These are phyloP conservation scores for Hypoxylon subgilvum DNA, from an alignment of 495 filamentous ascomycete species.

Conservation along the genomic window DNA sequence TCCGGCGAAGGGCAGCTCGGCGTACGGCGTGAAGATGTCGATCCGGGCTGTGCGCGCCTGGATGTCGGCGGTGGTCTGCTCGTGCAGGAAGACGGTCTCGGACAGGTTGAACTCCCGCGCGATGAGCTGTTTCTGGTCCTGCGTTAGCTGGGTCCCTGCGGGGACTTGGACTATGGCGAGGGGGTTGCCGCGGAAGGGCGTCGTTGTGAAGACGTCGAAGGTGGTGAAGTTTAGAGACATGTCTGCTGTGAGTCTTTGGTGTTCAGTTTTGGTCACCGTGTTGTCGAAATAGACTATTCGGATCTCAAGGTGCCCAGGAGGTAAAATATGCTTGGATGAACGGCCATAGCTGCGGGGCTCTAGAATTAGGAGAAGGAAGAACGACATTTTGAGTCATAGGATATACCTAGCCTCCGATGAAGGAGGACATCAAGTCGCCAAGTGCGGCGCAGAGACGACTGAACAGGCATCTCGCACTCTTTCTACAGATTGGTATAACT, in stretches of 20 bases:
- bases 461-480: too few species aligned
- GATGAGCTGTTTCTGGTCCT: slow-evolving; percentile 65
- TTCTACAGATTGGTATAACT: too few species aligned
- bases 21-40: slow-evolving; percentile 69
- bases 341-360: too few species aligned
- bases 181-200: slow-evolving; percentile 66
- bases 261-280: background rate
- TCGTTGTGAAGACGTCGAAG: slow-evolving; percentile 70
- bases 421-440: too few species aligned
- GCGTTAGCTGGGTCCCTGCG: slow-evolving; percentile 39
- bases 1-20: slow-evolving; percentile 74
- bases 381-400: too few species aligned
- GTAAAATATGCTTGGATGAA: too few species aligned
- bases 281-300: too few species aligned
- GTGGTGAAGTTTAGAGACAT: slow-evolving; percentile 56
- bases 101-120: slow-evolving; percentile 81
- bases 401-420: too few species aligned
- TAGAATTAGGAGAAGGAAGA: too few species aligned
- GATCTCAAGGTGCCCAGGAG: too few species aligned
- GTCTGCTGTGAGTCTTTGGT: background rate
- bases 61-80: slow-evolving; percentile 29
- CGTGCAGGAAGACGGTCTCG: slow-evolving; percentile 78
- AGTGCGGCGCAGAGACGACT: too few species aligned
- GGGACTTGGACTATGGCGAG: slow-evolving; percentile 66
- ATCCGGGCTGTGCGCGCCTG: slow-evolving; percentile 49